These are phyloP conservation scores for Serendipita vermifera DNA, from an alignment of 768 basidiomycete genomes.

Conservation along the genomic window DNA sequence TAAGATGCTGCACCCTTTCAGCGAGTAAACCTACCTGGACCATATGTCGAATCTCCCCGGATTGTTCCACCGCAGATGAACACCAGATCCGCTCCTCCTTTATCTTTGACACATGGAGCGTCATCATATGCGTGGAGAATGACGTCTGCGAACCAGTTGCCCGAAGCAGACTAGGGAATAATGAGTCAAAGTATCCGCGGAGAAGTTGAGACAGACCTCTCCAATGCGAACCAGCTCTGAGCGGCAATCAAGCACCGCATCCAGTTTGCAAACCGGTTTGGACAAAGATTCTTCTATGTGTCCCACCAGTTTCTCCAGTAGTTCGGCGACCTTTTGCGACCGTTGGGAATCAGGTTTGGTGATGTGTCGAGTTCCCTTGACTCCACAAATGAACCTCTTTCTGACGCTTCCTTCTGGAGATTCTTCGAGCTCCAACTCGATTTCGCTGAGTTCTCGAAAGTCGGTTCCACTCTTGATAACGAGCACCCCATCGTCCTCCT, in stretches of 20 bases:
- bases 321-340: conserved; percentile 38
- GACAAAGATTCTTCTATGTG: conserved; percentile 57
- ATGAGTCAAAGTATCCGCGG: conserved; percentile 41
- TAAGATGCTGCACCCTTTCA: background rate
- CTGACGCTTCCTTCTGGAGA: conserved; percentile 52
- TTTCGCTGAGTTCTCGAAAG: conserved; percentile 74
- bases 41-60: conserved; percentile 74
- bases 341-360: conserved; percentile 47
- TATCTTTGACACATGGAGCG: conserved; percentile 41
- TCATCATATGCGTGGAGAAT: conserved; percentile 73
- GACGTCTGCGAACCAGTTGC: conserved; percentile 81
- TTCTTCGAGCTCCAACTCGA: conserved; percentile 47
- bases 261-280: conserved; percentile 61
- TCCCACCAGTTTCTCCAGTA: conserved; percentile 52
- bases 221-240: conserved; percentile 59
- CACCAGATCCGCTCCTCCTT: conserved; percentile 62
- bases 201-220: conserved; percentile 36
- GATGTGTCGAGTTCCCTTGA: conserved; percentile 53
- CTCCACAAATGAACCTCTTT: conserved; percentile 44
- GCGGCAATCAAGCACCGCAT: conserved; percentile 55
- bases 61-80: conserved; percentile 74
- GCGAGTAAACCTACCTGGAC: conserved; percentile 42
- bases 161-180: conserved; percentile 43
- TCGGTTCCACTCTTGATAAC: conserved; percentile 81
- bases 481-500: conserved; percentile 53